Evolutionary conservation across 2,329 filamentous ascomycete species (phyloP).

Genomic region (Calonectria crousiana): DNA sequence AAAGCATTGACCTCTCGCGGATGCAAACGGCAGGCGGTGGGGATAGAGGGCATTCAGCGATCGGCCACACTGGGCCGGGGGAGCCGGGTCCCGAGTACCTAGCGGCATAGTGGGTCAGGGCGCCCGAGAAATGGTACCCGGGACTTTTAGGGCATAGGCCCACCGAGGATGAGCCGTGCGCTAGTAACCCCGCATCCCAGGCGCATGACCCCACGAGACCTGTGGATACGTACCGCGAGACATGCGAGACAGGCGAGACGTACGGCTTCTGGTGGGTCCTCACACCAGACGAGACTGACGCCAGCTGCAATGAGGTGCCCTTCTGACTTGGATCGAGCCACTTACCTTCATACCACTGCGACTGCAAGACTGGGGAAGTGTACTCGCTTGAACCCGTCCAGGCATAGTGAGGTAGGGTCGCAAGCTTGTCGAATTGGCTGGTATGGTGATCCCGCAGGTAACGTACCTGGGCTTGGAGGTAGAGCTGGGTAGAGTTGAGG

Average conservation of each 20-base stretch:
- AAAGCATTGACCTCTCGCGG: not conserved
- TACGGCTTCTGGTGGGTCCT: constrained; percentile 36
- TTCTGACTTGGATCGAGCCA: constrained; percentile 38
- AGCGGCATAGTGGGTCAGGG: constrained; percentile 11
- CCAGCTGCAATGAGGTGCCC: constrained; percentile 32
- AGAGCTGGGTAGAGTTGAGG: constrained; percentile 11
- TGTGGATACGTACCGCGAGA: constrained; percentile 25
- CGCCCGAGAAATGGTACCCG: constrained; percentile 23
- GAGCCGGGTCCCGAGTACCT: constrained; percentile 31
- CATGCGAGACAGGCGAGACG: constrained; percentile 30
- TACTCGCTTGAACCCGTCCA: not conserved
- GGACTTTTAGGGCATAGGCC: constrained; percentile 25
- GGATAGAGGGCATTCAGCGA: constrained; percentile 16
- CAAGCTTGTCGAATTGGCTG: constrained; percentile 20
- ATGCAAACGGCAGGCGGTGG: constrained; percentile 23
- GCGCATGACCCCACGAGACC: constrained; percentile 38
- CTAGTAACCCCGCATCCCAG: constrained; percentile 35
- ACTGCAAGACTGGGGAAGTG: constrained; percentile 16
- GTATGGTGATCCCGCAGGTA: constrained; percentile 12
- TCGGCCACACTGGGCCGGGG: constrained; percentile 27
- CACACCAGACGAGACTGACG: constrained; percentile 35
- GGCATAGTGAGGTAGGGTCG: constrained; percentile 10
- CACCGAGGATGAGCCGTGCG: constrained; percentile 31
- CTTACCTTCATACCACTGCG: constrained; percentile 16
- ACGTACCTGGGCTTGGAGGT: constrained; percentile 18